Evolutionary conservation across 1,284 basidiomycete genomes (phyloP), one percentile per base, ranked within the genome.

Genomic region (Sanghuangporus sanghuang): DNA sequence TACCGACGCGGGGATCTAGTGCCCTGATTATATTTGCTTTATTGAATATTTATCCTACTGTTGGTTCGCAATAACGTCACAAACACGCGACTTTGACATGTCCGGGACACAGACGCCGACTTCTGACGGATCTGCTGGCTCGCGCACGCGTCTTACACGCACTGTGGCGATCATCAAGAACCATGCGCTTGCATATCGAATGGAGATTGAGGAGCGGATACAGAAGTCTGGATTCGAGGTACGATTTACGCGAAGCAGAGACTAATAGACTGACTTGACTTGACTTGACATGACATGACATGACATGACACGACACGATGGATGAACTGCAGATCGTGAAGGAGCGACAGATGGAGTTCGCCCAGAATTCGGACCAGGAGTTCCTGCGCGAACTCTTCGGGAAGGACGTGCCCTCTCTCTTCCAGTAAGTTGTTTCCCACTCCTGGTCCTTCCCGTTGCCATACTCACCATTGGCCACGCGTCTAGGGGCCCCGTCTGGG

Each of bases 271-370:
- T 32, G 27, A 32, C 27, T 3, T 32, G 27, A 32, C 27, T n/a
- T n/a, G n/a, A n/a, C n/a, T n/a, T n/a, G n/a, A n/a, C n/a, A n/a
- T n/a, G n/a, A n/a, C n/a, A n/a, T n/a, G n/a, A n/a, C n/a, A 27
- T 27, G 27, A 27, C 27, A 27, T 27, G 27, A 32, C 3, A 32
- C 4, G 27, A 32, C 27, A 32, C 27, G 27, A 32, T 3, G 27
- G 27, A 32, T 32, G 27, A 32, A 32, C 27, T 40, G 53, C 69
- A 90, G 89, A 90, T 92, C 69, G 85, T 90, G 61, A 92, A 92
- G 73, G 89, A 92, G 74, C 77, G 89, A 23, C 90, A 90, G 72
- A 90, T 92, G 87, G 89, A 90, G 68, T 91, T 92, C 69, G 89
- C 90, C 70, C 80, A 83, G 18, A 90, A 92, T 70, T 84, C 85